Evolutionary conservation across 164 flowering plant species (phyloP).

Genomic region (Pachysandra terminalis): DNA sequence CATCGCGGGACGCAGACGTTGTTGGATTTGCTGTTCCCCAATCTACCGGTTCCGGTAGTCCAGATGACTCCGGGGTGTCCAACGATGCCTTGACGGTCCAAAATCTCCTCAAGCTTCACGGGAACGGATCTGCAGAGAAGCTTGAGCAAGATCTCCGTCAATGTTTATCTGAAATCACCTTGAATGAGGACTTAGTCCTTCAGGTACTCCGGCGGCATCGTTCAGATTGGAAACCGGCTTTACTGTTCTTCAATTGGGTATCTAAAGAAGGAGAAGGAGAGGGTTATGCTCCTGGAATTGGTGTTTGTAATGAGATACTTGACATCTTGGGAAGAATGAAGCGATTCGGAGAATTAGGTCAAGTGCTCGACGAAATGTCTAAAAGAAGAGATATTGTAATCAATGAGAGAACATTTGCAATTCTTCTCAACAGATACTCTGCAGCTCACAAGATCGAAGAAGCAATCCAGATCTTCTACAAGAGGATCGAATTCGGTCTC

Average conservation of each 20-base stretch:
- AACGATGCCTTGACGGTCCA: constrained; percentile 41
- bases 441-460: constrained; percentile 70
- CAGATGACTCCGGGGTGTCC: constrained; percentile 2
- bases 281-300: constrained; percentile 33
- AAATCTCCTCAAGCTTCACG: constrained; percentile 36
- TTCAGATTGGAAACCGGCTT: constrained; percentile 72
- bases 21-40: not conserved
- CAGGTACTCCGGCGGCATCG: constrained; percentile 58
- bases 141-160: constrained; percentile 41
- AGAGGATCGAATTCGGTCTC: constrained; percentile 55
- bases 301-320: constrained; percentile 56
- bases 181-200: constrained; percentile 57
- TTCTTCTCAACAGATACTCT: constrained; percentile 62
- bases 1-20: not conserved
- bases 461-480: constrained; percentile 49
- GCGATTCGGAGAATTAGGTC: constrained; percentile 45
- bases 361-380: constrained; percentile 84
- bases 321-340: constrained; percentile 67
- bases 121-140: constrained; percentile 29
- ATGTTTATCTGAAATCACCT: constrained; percentile 14
- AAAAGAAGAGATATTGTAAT: constrained; percentile 37
- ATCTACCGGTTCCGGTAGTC: not conserved
- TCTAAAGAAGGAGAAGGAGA: constrained; percentile 11
- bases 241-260: constrained; percentile 67
- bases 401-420: constrained; percentile 48